Base-by-base conservation (phyloP, 2,329 filamentous ascomycete genomes). In the Penicillium sp. region DNA sequence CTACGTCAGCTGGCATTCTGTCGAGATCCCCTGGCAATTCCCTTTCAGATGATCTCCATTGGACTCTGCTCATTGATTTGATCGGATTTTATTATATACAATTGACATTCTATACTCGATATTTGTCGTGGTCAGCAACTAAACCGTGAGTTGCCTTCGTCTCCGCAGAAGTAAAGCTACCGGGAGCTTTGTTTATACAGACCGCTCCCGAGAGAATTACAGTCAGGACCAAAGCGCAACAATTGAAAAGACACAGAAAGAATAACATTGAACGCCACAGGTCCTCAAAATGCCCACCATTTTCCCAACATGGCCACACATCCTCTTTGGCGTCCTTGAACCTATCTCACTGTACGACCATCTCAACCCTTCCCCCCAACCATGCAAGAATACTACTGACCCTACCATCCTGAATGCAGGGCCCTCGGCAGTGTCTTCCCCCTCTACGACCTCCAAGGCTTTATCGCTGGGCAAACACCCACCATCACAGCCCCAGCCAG, bases 321-420 rank as follows among this genome's bases (percentile, higher is more conserved):
- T 88, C 46, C 76, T 89, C 47, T 89, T 90, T 62, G 88, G 85
- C 31, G 71, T 89, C 52, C 68, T 89, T 40, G 88, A 90, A 72
- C 88, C 88, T 32, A 76, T 89, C 57, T 86, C 85, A 20, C 78
- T 89, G 85, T 88, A 79, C 74, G 81, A 35, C 58, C 48, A 35
- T 31, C 44, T 20, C 44, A 50, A 46, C 53, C 14, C 45, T 44
- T 42, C 14, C 31, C 26, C 44, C 34, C 11, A n/a, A 22, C 18
- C 44, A 63, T 35, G 39, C 29, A 39, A 39, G 46, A 39, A 31
- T n/a, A 43, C 59, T 51, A 50, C 31, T 51, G 26, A 49, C 53
- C 37, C 5, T 42, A 32, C 18, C 16, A 22, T 61, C 14, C 13
- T 45, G 24, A 5, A 39, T 35, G 37, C 47, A 89, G 87, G 29